phyloP scores from a whole-genome alignment of 2,329 filamentous ascomycete species.

The Beauveria varroae region DNA sequence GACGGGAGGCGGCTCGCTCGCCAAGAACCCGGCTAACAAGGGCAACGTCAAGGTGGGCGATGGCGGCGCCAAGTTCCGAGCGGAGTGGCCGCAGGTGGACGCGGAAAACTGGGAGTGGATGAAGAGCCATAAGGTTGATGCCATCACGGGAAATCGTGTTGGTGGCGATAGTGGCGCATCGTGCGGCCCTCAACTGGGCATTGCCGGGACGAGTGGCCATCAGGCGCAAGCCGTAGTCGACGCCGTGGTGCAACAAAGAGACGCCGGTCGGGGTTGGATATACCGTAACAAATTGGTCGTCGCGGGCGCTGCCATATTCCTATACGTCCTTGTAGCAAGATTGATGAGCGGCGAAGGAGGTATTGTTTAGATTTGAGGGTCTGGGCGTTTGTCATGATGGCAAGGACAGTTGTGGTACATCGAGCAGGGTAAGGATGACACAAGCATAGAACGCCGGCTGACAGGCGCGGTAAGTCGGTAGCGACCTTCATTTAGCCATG shows the following conservation, averaged over 20 bases:
- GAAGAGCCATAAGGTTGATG: conserved; percentile 71
- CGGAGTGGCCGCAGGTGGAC: conserved; percentile 86
- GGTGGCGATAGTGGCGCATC: conserved; percentile 42
- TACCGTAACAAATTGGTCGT: conserved; percentile 72
- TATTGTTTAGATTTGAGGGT: neutral
- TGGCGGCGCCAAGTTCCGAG: conserved; percentile 80
- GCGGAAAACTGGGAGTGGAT: conserved; percentile 91
- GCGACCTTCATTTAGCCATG: neutral
- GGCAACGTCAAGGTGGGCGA: conserved; percentile 88
- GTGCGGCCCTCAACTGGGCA: conserved; percentile 48
- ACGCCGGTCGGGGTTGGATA: conserved; percentile 78
- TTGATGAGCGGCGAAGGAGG: conserved; percentile 48
- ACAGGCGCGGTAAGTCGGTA: too few species aligned
- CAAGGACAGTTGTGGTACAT: neutral
- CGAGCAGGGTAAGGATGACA: neutral
- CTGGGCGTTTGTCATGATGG: neutral
- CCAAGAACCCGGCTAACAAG: conserved; percentile 48
- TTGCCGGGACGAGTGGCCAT: conserved; percentile 53
- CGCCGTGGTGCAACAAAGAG: conserved; percentile 64
- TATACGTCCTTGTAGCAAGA: conserved; percentile 76
- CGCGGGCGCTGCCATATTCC: conserved; percentile 61
- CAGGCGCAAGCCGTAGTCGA: conserved; percentile 68
- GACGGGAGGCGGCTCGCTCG: conserved; percentile 74
- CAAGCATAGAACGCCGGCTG: neutral
- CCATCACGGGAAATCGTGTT: conserved; percentile 58